phyloP scores from a whole-genome alignment of 768 basidiomycete species.

The Mycena haematopus region DNA sequence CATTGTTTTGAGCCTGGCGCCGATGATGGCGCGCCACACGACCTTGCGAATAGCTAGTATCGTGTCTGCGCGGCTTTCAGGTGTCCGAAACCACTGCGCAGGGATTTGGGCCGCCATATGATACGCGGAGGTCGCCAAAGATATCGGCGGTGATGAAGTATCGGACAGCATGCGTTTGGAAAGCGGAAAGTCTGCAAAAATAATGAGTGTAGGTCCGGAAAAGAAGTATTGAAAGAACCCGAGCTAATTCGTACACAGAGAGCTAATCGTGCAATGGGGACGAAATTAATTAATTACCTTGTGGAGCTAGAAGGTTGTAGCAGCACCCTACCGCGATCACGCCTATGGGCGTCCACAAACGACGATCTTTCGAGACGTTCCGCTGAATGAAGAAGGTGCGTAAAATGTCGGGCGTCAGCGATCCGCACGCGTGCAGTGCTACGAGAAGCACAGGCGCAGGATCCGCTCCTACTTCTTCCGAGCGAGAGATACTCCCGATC shows the following conservation, averaged over 20 bases:
- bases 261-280: slow-evolving; percentile 1
- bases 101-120: slow-evolving; percentile 81
- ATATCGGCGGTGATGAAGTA: slow-evolving; percentile 38
- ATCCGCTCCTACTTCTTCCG: slow-evolving; percentile 4
- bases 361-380: slow-evolving; percentile 11
- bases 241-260: slow-evolving; percentile 4
- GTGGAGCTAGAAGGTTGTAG: slow-evolving; percentile 69
- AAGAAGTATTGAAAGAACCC: slow-evolving; percentile 1
- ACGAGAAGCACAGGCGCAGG: slow-evolving; percentile 62
- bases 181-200: slow-evolving; percentile 60
- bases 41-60: slow-evolving; percentile 70
- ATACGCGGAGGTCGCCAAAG: slow-evolving; percentile 57
- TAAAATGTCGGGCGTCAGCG: slow-evolving; percentile 70
- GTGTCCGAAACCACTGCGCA: slow-evolving; percentile 58
- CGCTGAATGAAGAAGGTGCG: slow-evolving; percentile 52
- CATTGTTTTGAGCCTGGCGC: slow-evolving; percentile 23
- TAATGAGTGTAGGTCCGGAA: slow-evolving; percentile 16
- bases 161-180: slow-evolving; percentile 40
- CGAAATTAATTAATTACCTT: slow-evolving; percentile 45
- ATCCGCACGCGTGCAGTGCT: slow-evolving; percentile 79
- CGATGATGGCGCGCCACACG: slow-evolving; percentile 73
- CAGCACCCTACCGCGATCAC: slow-evolving; percentile 78
- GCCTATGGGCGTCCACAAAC: slow-evolving; percentile 56
- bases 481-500: slow-evolving; percentile 42
- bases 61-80: slow-evolving; percentile 41